phyloP scores from a whole-genome alignment of 768 basidiomycete genomes.

The Leccinum variicolor region DNA sequence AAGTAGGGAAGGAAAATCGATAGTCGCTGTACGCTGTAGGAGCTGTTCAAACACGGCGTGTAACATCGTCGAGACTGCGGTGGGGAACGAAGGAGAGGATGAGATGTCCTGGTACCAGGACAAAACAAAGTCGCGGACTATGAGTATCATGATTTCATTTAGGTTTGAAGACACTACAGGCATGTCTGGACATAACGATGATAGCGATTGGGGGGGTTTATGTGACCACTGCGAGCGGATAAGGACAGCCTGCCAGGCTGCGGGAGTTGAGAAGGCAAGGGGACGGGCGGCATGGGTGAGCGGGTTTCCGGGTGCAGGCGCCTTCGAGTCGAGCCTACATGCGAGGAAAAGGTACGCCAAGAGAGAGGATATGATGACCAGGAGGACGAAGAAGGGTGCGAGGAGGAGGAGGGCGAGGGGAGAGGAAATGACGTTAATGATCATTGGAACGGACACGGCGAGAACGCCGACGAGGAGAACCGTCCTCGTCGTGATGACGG shows the following conservation, averaged over 20 bases:
- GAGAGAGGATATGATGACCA: slow-evolving; percentile 50
- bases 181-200: slow-evolving; percentile 62
- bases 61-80: slow-evolving; percentile 73
- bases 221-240: slow-evolving; percentile 91
- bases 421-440: slow-evolving; percentile 58
- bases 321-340: slow-evolving; percentile 52
- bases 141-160: slow-evolving; percentile 76
- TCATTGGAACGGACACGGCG: slow-evolving; percentile 53
- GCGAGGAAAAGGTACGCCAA: slow-evolving; percentile 53
- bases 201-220: slow-evolving; percentile 60
- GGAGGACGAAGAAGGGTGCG: slow-evolving; percentile 53
- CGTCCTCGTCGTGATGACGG: slow-evolving; percentile 44
- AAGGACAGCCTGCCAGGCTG: slow-evolving; percentile 90
- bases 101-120: slow-evolving; percentile 90
- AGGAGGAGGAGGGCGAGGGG: slow-evolving; percentile 63
- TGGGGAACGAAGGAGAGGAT: slow-evolving; percentile 83
- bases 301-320: slow-evolving; percentile 30
- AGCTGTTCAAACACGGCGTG: slow-evolving; percentile 63
- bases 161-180: slow-evolving; percentile 66
- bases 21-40: slow-evolving; percentile 47
- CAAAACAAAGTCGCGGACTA: slow-evolving; percentile 83
- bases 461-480: slow-evolving; percentile 56
- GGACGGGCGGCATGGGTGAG: slow-evolving; percentile 65
- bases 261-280: slow-evolving; percentile 84
- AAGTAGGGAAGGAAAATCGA: slow-evolving; percentile 74